Conservation (phyloP, 176 grass and related monocot species). For the Coix lacrymajobi region DNA sequence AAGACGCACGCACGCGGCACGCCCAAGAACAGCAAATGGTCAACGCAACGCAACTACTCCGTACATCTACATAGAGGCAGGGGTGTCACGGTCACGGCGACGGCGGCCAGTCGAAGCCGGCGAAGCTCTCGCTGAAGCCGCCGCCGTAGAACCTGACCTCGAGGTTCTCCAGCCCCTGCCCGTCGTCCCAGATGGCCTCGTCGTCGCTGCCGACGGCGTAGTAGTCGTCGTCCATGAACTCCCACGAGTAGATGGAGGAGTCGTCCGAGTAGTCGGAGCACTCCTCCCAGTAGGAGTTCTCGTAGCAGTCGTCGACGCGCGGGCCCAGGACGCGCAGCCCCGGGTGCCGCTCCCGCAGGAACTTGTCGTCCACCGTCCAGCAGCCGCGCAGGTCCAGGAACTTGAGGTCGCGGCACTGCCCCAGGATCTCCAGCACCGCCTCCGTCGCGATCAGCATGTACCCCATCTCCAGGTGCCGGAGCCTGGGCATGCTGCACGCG, state of each 20-base stretch:
- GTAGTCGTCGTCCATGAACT: conserved; percentile 62
- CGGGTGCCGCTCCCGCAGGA: conserved; percentile 48
- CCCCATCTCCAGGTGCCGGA: conserved; percentile 72
- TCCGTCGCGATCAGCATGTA: conserved; percentile 71
- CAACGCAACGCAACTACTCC: neutral
- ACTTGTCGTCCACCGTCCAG: conserved; percentile 84
- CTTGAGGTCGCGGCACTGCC: conserved; percentile 63
- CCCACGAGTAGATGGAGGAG: conserved; percentile 82
- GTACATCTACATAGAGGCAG: too few relatives aligned
- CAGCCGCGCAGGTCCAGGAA: conserved; percentile 86
- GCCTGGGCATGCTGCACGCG: conserved; percentile 69
- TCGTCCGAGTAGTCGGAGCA: conserved; percentile 82
- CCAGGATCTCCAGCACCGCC: conserved; percentile 63
- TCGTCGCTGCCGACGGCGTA: conserved; percentile 57
- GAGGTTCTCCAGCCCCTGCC: conserved; percentile 59
- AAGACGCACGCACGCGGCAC: neutral
- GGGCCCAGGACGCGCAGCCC: conserved; percentile 67
- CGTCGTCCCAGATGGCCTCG: conserved; percentile 80
- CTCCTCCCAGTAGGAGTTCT: conserved; percentile 73
- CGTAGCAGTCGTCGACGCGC: conserved; percentile 72
- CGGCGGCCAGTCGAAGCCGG: conserved; percentile 78
- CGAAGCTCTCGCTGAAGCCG: conserved; percentile 50
- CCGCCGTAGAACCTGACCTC: conserved; percentile 89
- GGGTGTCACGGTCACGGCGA: conserved; percentile 47
- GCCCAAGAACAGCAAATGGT: neutral